Evolutionary conservation across 768 basidiomycete species (phyloP).

Genomic region (Plicaturopsis crispa): DNA sequence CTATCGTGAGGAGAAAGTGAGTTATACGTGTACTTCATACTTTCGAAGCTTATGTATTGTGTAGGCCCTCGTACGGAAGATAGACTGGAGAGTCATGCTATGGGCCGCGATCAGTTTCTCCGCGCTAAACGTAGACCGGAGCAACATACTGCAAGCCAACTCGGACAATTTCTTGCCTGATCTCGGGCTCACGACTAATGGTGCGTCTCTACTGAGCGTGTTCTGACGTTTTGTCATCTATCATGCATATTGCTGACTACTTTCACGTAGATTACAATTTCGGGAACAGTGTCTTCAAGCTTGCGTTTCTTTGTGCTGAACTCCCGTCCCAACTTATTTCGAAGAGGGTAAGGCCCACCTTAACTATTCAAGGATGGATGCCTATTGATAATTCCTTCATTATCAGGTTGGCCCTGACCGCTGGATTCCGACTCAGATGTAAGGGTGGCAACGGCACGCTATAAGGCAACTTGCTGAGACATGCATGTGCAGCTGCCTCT

Average conservation of each 20-base stretch:
- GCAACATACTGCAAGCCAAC: constrained; percentile 51
- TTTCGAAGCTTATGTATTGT: no score
- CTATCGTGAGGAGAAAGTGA: constrained; percentile 41
- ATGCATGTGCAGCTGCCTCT: no score
- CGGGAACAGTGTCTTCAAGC: constrained; percentile 46
- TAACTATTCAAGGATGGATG: background rate
- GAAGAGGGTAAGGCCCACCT: constrained; percentile 34
- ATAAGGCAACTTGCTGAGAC: no score
- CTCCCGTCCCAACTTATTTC: constrained; percentile 57
- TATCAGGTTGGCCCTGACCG: constrained; percentile 54
- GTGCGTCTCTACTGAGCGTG: constrained; percentile 11
- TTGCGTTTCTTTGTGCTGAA: constrained; percentile 47
- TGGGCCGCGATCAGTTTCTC: constrained; percentile 54
- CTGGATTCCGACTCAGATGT: constrained; percentile 57
- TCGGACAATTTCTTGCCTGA: constrained; percentile 52
- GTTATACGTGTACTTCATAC: constrained; percentile 8
- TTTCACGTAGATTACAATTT: constrained; percentile 38
- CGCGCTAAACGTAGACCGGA: constrained; percentile 46
- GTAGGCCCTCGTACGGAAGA: constrained; percentile 42
- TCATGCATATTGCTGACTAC: background rate
- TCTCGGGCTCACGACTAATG: constrained; percentile 43
- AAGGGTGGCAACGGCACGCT: no score
- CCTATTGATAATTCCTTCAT: constrained; percentile 19
- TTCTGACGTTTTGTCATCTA: constrained; percentile 16
- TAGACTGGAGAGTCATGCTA: constrained; percentile 56